phyloP scores from a whole-genome alignment of 2,329 filamentous ascomycete species.

The Exophiala spinifera region DNA sequence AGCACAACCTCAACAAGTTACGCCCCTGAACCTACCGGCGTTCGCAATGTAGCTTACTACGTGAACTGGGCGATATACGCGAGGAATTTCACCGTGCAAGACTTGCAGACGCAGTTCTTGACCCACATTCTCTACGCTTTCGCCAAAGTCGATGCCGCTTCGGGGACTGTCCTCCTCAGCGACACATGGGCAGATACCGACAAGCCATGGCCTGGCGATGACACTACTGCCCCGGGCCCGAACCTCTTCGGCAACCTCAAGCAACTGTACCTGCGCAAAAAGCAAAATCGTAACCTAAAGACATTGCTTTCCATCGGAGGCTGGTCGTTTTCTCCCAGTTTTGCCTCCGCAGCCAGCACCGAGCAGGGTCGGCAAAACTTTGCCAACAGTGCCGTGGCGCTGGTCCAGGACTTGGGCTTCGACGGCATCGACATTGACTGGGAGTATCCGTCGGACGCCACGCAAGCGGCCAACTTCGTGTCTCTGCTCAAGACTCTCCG shows the following conservation, averaged over 20 bases:
- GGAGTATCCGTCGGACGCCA: conserved; percentile 44
- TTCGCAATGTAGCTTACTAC: conserved; percentile 43
- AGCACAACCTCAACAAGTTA: too few relatives aligned
- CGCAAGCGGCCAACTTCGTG: conserved; percentile 44
- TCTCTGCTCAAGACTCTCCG: conserved; percentile 43
- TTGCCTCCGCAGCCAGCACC: conserved; percentile 62
- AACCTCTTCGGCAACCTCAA: conserved; percentile 77
- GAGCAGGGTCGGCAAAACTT: conserved; percentile 62
- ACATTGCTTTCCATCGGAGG: conserved; percentile 79
- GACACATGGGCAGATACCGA: conserved; percentile 67
- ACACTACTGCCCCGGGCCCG: conserved; percentile 62
- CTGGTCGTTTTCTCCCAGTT: conserved; percentile 79
- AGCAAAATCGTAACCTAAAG: conserved; percentile 72
- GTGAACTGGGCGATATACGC: conserved; percentile 69
- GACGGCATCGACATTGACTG: conserved; percentile 50
- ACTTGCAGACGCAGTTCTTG: conserved; percentile 74
- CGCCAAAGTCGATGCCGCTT: conserved; percentile 75
- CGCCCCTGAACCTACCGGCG: conserved; percentile 2
- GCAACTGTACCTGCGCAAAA: conserved; percentile 73
- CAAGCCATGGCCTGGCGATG: conserved; percentile 67
- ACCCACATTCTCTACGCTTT: conserved; percentile 92
- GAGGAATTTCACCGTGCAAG: conserved; percentile 78
- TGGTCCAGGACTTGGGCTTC: conserved; percentile 79
- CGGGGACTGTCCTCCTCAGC: conserved; percentile 73
- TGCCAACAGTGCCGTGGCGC: conserved; percentile 66